Evolutionary conservation across 1,139 yeast genomes (phyloP).

Genomic region (Zygoascus hellenicus): DNA sequence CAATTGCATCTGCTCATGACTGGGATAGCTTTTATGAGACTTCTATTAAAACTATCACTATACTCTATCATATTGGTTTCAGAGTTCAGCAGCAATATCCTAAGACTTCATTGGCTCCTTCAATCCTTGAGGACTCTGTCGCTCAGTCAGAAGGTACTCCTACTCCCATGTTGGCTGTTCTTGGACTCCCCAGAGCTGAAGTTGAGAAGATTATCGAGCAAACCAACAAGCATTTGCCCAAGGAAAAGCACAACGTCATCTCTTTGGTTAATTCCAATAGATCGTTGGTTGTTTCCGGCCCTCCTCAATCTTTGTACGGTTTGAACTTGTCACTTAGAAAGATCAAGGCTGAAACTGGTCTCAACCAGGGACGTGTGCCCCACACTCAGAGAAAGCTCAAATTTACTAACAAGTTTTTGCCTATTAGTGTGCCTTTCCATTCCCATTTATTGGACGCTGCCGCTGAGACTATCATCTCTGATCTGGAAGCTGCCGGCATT

Average conservation of each 20-base stretch:
- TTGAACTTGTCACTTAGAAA: constrained; percentile 85
- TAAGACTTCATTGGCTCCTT: constrained; percentile 88
- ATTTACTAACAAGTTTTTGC: constrained; percentile 89
- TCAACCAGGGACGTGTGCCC: constrained; percentile 93
- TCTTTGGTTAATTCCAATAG: constrained; percentile 94
- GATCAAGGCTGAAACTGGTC: constrained; percentile 90
- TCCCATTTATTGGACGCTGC: constrained; percentile 78
- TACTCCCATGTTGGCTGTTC: constrained; percentile 92
- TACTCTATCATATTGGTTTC: constrained; percentile 88
- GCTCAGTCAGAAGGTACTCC: constrained; percentile 96
- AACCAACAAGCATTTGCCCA: constrained; percentile 90
- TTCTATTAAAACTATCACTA: constrained; percentile 71
- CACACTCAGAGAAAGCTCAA: constrained; percentile 86
- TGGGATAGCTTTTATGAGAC: constrained; percentile 78
- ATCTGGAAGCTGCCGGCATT: constrained; percentile 53
- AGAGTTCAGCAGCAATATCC: constrained; percentile 90
- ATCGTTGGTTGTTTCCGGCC: constrained; percentile 93
- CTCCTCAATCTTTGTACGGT: constrained; percentile 98
- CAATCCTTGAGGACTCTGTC: constrained; percentile 86
- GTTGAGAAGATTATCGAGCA: constrained; percentile 73
- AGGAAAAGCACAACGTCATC: constrained; percentile 82
- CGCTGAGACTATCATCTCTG: constrained; percentile 57
- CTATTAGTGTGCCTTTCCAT: constrained; percentile 96
- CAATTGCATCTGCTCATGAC: constrained; percentile 75
- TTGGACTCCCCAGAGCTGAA: constrained; percentile 76